Conservation (phyloP, 306 rosid genomes). For the Glycine soja region DNA sequence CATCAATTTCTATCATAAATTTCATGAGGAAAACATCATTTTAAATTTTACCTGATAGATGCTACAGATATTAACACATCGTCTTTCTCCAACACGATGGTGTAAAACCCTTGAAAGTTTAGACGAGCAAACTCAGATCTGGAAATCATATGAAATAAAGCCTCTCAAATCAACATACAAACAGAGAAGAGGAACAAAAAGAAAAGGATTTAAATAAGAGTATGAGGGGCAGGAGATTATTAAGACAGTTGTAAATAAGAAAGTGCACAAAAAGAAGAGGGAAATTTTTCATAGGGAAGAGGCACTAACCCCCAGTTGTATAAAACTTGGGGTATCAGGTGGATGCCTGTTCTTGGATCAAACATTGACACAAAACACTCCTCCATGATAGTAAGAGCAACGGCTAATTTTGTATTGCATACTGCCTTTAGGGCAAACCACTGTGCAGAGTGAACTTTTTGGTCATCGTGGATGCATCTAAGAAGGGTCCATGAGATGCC, state of each 20-base stretch:
- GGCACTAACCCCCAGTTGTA: slow-evolving; percentile 91
- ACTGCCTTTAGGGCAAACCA: slow-evolving; percentile 92
- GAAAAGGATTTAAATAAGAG: slow-evolving; percentile 22
- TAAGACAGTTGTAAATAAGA: background rate
- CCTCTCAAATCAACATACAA: slow-evolving; percentile 34
- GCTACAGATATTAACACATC: slow-evolving; percentile 90
- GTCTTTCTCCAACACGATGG: slow-evolving; percentile 86
- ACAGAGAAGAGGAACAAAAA: background rate
- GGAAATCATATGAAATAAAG: slow-evolving; percentile 46
- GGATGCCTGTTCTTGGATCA: slow-evolving; percentile 96
- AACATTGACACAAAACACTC: slow-evolving; percentile 96
- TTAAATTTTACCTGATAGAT: slow-evolving; percentile 75
- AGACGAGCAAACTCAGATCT: slow-evolving; percentile 96
- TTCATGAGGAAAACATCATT: slow-evolving; percentile 21
- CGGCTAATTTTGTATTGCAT: slow-evolving; percentile 90
- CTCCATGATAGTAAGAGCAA: slow-evolving; percentile 97
- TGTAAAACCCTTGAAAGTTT: slow-evolving; percentile 91
- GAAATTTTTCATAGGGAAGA: slow-evolving; percentile 38
- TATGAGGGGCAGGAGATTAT: background rate
- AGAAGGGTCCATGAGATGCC: slow-evolving; percentile 86
- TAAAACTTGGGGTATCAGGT: slow-evolving; percentile 92
- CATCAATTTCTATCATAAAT: slow-evolving; percentile 36
- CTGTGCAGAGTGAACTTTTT: slow-evolving; percentile 83
- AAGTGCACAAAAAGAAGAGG: slow-evolving; percentile 18
- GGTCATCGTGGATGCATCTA: slow-evolving; percentile 90